phyloP scores from a whole-genome alignment of 768 basidiomycete genomes.

The Pisolithus orientalis region DNA sequence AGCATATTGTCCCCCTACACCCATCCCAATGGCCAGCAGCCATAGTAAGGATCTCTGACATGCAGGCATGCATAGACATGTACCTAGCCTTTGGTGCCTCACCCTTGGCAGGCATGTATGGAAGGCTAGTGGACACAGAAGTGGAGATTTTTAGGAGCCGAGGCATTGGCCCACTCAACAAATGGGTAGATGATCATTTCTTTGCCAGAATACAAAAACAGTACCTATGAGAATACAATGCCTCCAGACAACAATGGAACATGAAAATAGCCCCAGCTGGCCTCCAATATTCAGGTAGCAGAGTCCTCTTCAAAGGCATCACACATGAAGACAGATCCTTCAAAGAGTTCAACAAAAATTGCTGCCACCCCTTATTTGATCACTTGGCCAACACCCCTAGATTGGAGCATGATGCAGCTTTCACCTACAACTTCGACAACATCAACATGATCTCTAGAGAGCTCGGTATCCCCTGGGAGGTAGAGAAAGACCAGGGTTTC shows the following conservation, averaged over 20 bases:
- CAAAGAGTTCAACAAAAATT: constrained; percentile 32
- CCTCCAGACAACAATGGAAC: too few relatives aligned
- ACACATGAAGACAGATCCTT: constrained; percentile 5
- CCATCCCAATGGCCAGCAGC: constrained; percentile 23
- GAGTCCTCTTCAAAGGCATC: constrained; percentile 23
- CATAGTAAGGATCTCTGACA: constrained; percentile 15
- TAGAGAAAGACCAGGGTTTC: constrained; percentile 24
- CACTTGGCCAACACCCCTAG: constrained; percentile 16
- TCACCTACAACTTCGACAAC: constrained; percentile 11
- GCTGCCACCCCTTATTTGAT: constrained; percentile 10
- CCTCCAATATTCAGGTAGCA: not conserved
- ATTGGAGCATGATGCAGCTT: constrained; percentile 1
- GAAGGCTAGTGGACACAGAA: constrained; percentile 1
- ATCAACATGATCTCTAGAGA: constrained; percentile 28
- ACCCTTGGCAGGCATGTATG: not conserved
- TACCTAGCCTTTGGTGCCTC: not conserved
- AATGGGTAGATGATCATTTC: constrained; percentile 2
- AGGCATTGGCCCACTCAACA: not conserved
- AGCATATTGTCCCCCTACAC: constrained; percentile 28
- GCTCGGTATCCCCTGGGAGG: constrained; percentile 29
- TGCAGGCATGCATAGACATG: constrained; percentile 8
- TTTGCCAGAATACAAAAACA: constrained; percentile 5
- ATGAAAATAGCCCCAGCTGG: not conserved
- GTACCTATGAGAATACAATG: not conserved
- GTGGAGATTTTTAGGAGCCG: not conserved